Evolutionary conservation across 345 rosid species (phyloP).

Genomic region (Eucalyptus camaldulensis): DNA sequence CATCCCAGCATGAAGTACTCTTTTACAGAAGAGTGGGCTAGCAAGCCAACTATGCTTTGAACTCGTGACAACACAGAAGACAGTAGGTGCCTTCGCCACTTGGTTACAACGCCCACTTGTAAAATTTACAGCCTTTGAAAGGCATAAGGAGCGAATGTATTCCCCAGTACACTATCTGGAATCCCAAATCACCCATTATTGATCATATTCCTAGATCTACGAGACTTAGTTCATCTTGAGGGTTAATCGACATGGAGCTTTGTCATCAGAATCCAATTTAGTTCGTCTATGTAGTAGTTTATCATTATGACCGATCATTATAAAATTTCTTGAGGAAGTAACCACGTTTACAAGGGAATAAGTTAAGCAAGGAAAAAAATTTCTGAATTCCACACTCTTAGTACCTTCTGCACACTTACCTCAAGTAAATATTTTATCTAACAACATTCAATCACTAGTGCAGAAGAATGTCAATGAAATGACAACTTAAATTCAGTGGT

Average conservation of each 20-base stretch:
- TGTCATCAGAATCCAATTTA: background rate
- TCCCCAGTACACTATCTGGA: background rate
- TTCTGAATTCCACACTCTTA: background rate
- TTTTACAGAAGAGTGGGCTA: background rate
- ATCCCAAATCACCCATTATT: background rate
- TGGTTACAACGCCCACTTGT: background rate
- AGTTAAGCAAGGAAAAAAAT: background rate
- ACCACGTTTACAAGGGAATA: background rate
- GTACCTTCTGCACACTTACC: background rate
- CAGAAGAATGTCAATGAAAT: background rate
- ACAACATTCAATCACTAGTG: background rate
- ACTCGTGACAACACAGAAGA: background rate
- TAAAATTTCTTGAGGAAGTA: background rate
- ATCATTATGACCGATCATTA: background rate
- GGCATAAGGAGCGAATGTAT: background rate
- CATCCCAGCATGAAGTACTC: background rate
- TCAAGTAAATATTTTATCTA: background rate
- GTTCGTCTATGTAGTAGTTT: background rate
- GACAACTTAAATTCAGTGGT: background rate
- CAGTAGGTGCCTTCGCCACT: background rate
- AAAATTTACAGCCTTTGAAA: background rate
- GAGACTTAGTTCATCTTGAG: background rate
- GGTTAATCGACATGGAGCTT: background rate
- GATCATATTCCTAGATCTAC: background rate
- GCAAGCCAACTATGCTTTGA: background rate